A percentile compares a stretch with the other conserved stretches of the same genome.
Conservation (phyloP, 208 protist species). For the Leishmania guyanensis region DNA sequence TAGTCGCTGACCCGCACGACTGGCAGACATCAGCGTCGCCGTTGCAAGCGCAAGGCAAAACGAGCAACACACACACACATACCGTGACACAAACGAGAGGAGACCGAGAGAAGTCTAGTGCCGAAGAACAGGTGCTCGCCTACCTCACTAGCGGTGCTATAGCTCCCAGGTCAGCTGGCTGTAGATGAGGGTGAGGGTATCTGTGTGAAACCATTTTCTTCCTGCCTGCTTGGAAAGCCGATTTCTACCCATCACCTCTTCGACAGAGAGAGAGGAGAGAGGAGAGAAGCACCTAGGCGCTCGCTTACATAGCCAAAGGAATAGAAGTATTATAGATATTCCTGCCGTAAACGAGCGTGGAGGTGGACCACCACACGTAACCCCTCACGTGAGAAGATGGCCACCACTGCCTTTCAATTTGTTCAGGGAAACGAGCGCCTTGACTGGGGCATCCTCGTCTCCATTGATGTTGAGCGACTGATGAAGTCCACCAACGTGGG, state of each 20-base stretch:
- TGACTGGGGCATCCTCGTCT: slow-evolving; percentile 89
- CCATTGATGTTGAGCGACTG: slow-evolving; percentile 83
- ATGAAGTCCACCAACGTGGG: slow-evolving; percentile 85
- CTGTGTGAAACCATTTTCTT: not conserved
- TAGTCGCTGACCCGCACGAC: not conserved
- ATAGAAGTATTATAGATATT: not conserved
- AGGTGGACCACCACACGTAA: slow-evolving; percentile 13
- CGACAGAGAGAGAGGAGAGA: not conserved
- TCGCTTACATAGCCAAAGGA: not conserved
- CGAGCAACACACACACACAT: not conserved
- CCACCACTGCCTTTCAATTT: slow-evolving; percentile 65
- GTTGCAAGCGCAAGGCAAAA: not conserved
- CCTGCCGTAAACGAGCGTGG: not conserved
- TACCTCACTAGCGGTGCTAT: not conserved
- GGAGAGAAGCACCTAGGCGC: not conserved
- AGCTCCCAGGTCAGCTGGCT: not conserved
- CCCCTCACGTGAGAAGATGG: slow-evolving; percentile 15
- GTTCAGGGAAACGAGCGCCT: slow-evolving; percentile 85
- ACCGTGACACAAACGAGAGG: not conserved
- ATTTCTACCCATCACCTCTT: not conserved
- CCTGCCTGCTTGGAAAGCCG: not conserved
- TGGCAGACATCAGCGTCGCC: not conserved
- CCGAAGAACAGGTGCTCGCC: not conserved
- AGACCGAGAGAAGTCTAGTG: not conserved
- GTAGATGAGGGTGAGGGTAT: not conserved